Conservation (phyloP, 352 stramenopile species). For the Blastocystis sp. region DNA sequence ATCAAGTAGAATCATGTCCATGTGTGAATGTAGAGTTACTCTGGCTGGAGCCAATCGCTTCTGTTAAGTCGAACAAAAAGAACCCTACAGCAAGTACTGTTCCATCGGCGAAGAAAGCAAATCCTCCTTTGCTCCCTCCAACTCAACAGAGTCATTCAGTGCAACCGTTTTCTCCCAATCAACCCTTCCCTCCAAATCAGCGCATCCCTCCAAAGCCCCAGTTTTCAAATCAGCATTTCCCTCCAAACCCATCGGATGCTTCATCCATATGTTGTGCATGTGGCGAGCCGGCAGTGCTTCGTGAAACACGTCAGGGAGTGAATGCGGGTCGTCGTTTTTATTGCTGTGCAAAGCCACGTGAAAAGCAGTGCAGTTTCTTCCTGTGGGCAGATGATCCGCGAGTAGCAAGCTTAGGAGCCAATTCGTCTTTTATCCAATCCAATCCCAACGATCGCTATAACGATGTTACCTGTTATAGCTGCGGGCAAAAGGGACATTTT, state of each 20-base stretch:
- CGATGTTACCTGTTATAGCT: neutral
- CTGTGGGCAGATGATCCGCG: constrained; percentile 30
- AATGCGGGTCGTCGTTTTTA: constrained; percentile 61
- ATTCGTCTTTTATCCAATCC: neutral
- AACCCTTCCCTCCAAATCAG: neutral
- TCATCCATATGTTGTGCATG: neutral
- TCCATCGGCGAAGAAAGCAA: neutral
- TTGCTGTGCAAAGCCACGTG: constrained; percentile 29
- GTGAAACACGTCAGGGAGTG: neutral
- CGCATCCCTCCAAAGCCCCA: neutral
- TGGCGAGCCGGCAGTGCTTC: neutral
- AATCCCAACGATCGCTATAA: neutral
- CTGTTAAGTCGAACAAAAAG: neutral
- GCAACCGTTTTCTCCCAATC: neutral
- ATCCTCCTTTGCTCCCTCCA: neutral
- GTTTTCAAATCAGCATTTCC: neutral
- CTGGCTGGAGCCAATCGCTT: constrained; percentile 3
- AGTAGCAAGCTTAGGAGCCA: neutral
- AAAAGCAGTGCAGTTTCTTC: constrained; percentile 52
- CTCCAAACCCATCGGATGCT: neutral
- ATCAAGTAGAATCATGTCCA: no score
- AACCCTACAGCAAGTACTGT: no score
- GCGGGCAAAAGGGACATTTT: constrained; percentile 26
- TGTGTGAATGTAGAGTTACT: neutral
- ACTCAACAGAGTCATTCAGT: constrained; percentile 53